Evolutionary conservation across 352 stramenopile genomes (phyloP), one percentile per base, ranked within the genome.

Genomic region (Phytopythium aichiense): DNA sequence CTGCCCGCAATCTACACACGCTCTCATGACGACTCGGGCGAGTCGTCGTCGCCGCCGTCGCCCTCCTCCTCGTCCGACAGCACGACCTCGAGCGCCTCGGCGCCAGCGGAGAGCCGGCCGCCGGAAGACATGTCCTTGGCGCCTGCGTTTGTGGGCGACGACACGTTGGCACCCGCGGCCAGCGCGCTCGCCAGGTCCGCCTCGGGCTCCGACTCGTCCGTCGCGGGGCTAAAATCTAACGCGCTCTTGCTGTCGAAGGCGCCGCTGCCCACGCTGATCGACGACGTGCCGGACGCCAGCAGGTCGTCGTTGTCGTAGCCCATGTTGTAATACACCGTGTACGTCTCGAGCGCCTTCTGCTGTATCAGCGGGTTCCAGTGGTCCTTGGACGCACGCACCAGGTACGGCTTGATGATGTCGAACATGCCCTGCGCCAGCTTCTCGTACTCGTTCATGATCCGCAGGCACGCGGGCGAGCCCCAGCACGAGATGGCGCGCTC

Each of bases 311-410:
- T 89, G 66, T 93, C 86, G 73, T 94, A 94, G 25, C 86, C 86
- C 86, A 94, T 94, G 68, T 94, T 94, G 78, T 94, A 94, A 58
- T 94, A 94, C 61, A 91, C 77, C 51, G 83, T 92, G 64, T 94
- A 94, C 56, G 86, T 91, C 62, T 92, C 84, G 42, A 89, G 84
- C 37, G 81, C 81, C 66, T 92, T 92, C 61, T 93, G 84, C 68
- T 93, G 86, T 58, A 92, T 94, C 40, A 93, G 71, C 45, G 72
- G 73, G 72, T 94, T 94, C 86, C 86, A 94, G 67, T 94, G 86
- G 35, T 71, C 65, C 49, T 69, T 65, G 53, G 77, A 73, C 6
- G 84, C 80, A 45, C 58, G 65, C 38, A 77, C 71, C 52, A 94
- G 53, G 63, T 75, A 89, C 22, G 80, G 84, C 56, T 91, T 92